These are phyloP conservation scores for Rhipidocladum racemiflorum DNA, from an alignment of 176 grass and related monocot species.

Conservation along the genomic window DNA sequence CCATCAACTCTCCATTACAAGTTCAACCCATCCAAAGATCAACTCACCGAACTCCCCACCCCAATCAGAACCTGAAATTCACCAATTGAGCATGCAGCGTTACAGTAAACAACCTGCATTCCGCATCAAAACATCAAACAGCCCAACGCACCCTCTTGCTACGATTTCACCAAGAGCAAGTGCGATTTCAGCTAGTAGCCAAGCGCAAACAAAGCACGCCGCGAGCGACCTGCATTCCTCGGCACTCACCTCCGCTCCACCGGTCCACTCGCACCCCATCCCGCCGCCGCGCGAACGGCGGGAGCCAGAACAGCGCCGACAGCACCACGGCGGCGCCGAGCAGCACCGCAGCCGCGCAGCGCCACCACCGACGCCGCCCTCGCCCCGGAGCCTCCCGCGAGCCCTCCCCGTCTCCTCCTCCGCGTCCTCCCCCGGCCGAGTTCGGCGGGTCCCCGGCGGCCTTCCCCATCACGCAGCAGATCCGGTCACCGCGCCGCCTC, in stretches of 20 bases:
- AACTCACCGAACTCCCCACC: not conserved
- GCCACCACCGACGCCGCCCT: conserved; percentile 25
- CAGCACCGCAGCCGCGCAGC: conserved; percentile 19
- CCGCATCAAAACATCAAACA: not conserved
- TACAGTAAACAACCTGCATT: not conserved
- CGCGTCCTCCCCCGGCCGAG: not conserved
- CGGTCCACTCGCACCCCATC: conserved; percentile 15
- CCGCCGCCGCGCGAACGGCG: conserved; percentile 31
- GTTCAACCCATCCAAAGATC: not conserved
- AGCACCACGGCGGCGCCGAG: conserved; percentile 28
- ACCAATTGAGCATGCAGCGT: not conserved
- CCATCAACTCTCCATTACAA: not conserved
- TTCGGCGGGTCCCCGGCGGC: conserved; percentile 16
- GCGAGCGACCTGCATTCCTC: not conserved
- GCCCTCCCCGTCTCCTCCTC: not conserved
- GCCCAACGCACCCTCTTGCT: not conserved
- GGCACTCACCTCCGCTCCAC: conserved; percentile 38
- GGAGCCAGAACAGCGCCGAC: conserved; percentile 38
- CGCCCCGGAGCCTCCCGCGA: not conserved
- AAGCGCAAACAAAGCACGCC: not conserved
- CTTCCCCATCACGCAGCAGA: conserved; percentile 25
- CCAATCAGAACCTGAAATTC: not conserved
- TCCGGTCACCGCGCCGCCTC: conserved; percentile 9
- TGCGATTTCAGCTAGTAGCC: not conserved
- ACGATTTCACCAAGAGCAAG: not conserved